Evolutionary conservation across 2,329 filamentous ascomycete species (phyloP), one percentile per base, ranked within the genome.

Genomic region (Calonectria pteridis): DNA sequence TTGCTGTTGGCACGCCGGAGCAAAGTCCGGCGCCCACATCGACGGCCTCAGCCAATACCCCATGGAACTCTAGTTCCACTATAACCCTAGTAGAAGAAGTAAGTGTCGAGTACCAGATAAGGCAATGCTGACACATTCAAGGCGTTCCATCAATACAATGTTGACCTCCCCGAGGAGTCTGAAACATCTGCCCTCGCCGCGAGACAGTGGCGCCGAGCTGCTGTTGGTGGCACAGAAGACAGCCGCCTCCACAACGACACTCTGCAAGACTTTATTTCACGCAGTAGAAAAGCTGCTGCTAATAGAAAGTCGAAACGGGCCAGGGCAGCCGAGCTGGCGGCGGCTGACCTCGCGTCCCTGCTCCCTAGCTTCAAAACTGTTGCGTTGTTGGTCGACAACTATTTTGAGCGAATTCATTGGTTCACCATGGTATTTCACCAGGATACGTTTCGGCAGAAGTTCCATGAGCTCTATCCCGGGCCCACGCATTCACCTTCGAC

Each of bases 321-420:
- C 26, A 49, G 31, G 35, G 11, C 65, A 5, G 58, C 58, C 9
- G 35, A 59, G 29, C 23, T 65, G 35, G 50, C 66, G 18, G 62
- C 59, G 18, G 26, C 40, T 9, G 69, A 76, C 37, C 53, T 79
- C 13, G 14, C 50, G 10, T 69, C 76, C 1, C 31, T 81, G 7
- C 69, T 84, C 0, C 79, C 82, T 2, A 43, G 69, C 2, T 73
- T 74, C 10, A 75, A 83, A 26, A 77, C 76, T 2, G 78, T 79
- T 6, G 40, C 63, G 16, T 29, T 82, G 18, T 74, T 85, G 11
- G 77, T 84, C 7, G 80, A 84, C 49, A 85, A 35, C 29, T 85
- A 85, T 62, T 85, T 85, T 73, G 82, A 85, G 64, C 78, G 81
- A n/a, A 78, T 82, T 0, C 84, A 85, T 49, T 85, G 84, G 84